Percentiles rank a stretch among this genome's conserved stretches.
Conservation (phyloP, 257 asterid genomes). For the Przewalskia tangutica region DNA sequence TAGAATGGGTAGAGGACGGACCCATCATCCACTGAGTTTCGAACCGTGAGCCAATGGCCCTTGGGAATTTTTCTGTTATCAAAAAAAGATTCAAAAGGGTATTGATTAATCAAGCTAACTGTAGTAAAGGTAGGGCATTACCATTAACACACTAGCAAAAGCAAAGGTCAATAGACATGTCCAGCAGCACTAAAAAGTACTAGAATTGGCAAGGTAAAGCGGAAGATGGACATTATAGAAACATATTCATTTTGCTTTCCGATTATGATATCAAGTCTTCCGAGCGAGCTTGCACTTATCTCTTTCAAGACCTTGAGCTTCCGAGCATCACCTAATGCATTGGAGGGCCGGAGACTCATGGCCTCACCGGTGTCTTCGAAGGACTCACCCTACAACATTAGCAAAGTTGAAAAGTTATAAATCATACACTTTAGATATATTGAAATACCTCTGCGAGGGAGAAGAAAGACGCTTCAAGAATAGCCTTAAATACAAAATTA, state of each 20-base stretch:
- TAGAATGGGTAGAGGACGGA: too few species aligned
- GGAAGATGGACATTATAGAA: background rate
- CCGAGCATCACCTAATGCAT: conserved; percentile 19
- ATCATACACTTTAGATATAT: background rate
- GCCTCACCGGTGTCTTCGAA: conserved; percentile 98
- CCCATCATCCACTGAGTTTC: background rate
- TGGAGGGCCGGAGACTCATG: conserved; percentile 41
- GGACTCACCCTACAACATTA: conserved; percentile 73
- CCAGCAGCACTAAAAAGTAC: background rate
- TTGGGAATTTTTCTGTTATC: background rate
- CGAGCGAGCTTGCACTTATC: conserved; percentile 20
- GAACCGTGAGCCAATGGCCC: background rate
- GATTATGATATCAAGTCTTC: conserved; percentile 2
- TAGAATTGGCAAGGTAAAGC: background rate
- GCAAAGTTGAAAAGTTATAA: background rate
- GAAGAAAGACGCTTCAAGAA: background rate
- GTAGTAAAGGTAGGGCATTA: background rate
- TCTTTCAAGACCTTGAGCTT: conserved; percentile 2
- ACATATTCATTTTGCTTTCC: background rate
- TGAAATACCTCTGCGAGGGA: background rate
- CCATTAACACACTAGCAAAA: background rate
- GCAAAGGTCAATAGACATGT: conserved; percentile 3
- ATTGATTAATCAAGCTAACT: background rate
- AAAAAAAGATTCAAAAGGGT: background rate
- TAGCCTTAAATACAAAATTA: background rate